phyloP scores from a whole-genome alignment of 306 rosid genomes.

The Hippophae gyantsensis region DNA sequence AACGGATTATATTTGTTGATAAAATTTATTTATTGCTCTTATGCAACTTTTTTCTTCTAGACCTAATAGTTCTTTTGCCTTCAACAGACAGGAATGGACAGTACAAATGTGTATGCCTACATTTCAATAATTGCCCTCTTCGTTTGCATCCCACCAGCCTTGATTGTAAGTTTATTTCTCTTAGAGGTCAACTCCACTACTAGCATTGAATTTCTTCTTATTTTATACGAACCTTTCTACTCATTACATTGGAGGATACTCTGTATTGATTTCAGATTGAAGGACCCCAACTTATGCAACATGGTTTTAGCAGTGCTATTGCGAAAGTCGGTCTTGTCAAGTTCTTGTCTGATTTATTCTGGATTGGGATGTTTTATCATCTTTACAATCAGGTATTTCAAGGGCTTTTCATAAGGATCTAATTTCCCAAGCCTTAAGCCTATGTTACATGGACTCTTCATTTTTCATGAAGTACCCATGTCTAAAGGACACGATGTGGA shows the following conservation, averaged over 20 bases:
- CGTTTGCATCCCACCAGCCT: conserved; percentile 63
- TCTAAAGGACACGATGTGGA: too few species aligned
- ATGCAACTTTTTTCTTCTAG: neutral
- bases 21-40: neutral
- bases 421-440: neutral
- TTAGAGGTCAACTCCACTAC: neutral
- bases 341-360: conserved; percentile 60
- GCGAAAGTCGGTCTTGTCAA: conserved; percentile 57
- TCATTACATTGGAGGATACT: neutral
- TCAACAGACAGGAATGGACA: conserved; percentile 67
- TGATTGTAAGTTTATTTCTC: conserved; percentile 34
- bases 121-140: conserved; percentile 67
- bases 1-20: neutral
- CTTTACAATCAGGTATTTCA: conserved; percentile 56
- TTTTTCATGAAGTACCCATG: neutral
- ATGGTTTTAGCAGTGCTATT: conserved; percentile 57
- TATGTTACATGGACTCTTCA: neutral
- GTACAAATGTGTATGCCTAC: conserved; percentile 66
- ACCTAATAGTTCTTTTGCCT: neutral
- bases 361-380: conserved; percentile 73
- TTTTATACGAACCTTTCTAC: neutral
- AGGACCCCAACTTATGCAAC: conserved; percentile 56
- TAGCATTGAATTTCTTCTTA: neutral
- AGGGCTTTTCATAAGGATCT: neutral
- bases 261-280: conserved; percentile 49